Conservation (phyloP, 345 rosid genomes). For the Acer negundo region DNA sequence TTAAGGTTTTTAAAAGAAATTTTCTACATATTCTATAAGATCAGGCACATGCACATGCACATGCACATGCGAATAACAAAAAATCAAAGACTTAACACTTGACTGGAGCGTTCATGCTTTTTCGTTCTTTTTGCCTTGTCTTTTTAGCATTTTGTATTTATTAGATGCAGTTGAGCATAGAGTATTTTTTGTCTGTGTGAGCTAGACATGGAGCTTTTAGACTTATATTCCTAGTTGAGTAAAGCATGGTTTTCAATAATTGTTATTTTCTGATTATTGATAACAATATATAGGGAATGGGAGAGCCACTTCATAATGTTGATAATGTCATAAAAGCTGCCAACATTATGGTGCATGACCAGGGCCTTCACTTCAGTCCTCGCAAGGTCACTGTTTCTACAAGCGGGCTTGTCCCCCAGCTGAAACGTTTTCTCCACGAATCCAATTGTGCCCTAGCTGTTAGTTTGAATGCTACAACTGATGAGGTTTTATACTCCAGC, state of each 20-base stretch:
- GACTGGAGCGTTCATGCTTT: neutral
- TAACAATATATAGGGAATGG: slow-evolving; percentile 78
- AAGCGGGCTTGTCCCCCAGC: slow-evolving; percentile 93
- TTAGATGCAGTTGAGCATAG: neutral
- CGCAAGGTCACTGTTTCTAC: slow-evolving; percentile 94
- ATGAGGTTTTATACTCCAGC: slow-evolving; percentile 59
- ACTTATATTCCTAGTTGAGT: neutral
- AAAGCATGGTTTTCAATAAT: neutral
- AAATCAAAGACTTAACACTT: neutral
- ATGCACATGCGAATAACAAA: neutral
- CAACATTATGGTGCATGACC: slow-evolving; percentile 78
- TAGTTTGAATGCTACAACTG: slow-evolving; percentile 94
- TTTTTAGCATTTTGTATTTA: neutral
- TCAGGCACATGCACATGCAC: neutral
- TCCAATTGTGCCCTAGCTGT: slow-evolving; percentile 88
- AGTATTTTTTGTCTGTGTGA: neutral
- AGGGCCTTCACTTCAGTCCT: slow-evolving; percentile 95
- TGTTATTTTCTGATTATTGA: neutral
- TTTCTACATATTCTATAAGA: neutral
- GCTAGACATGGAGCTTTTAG: slow-evolving; percentile 7
- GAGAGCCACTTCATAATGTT: slow-evolving; percentile 90
- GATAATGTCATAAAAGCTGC: slow-evolving; percentile 84
- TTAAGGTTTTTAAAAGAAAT: neutral
- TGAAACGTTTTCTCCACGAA: slow-evolving; percentile 76
- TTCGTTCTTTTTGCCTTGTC: neutral